Conservation (phyloP, 305 asterid genomes). For the Nicotiana rustica region DNA sequence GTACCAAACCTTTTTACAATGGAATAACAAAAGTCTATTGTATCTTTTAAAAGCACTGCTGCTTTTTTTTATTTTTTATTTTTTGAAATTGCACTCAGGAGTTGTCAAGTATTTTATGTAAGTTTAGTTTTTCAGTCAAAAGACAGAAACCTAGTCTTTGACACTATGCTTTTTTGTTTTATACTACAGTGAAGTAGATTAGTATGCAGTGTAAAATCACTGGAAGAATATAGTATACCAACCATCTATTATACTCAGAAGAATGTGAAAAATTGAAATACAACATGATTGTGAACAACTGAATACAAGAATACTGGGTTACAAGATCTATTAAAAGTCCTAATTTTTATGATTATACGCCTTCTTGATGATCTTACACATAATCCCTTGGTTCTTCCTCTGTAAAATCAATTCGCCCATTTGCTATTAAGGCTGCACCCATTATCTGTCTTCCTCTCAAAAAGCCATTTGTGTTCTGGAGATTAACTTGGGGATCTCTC, state of each 20-base stretch:
- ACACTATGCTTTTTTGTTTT: neutral
- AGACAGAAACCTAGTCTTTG: slow-evolving; percentile 18
- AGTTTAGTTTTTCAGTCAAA: neutral
- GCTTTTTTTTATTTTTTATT: neutral
- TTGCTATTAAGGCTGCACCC: too few species aligned
- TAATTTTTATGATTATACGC: too few species aligned
- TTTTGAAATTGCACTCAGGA: neutral
- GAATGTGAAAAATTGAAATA: neutral
- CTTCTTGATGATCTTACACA: too few species aligned
- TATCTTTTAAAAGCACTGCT: neutral
- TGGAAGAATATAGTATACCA: neutral
- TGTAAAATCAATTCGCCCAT: too few species aligned
- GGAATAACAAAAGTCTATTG: slow-evolving; percentile 8
- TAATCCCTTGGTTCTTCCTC: too few species aligned
- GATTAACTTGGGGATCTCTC: too few species aligned
- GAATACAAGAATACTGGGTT: too few species aligned
- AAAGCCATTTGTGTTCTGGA: too few species aligned
- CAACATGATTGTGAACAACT: too few species aligned
- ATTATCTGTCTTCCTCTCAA: too few species aligned
- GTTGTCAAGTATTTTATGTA: neutral
- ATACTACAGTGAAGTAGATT: neutral
- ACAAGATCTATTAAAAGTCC: too few species aligned
- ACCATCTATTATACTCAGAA: neutral
- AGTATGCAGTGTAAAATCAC: neutral
- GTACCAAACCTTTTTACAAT: slow-evolving; percentile 4